phyloP scores from a whole-genome alignment of 345 rosid genomes.

The Hibiscus mutabilis region DNA sequence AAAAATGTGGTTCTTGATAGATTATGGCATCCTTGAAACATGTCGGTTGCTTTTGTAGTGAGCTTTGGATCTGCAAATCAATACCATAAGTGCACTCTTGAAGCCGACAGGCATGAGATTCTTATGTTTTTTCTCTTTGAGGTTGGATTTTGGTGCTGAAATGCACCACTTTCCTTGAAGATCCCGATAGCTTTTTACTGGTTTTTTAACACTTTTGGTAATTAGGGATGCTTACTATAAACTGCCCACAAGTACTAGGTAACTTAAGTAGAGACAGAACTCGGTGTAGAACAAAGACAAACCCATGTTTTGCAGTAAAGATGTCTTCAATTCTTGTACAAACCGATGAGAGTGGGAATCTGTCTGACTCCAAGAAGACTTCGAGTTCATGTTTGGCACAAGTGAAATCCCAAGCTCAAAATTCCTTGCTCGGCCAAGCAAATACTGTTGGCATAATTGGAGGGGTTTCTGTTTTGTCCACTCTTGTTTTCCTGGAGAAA shows the following conservation, averaged over 20 bases:
- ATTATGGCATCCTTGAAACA: not conserved
- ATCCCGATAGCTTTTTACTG: not conserved
- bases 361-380: constrained; percentile 12
- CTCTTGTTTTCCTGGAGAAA: constrained; percentile 45
- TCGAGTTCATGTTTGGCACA: constrained; percentile 9
- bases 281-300: constrained; percentile 12
- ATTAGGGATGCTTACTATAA: constrained; percentile 16
- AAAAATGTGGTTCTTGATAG: not conserved
- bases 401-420: constrained; percentile 2
- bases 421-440: constrained; percentile 15
- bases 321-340: constrained; percentile 19
- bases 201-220: not conserved
- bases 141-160: not conserved
- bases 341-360: constrained; percentile 16
- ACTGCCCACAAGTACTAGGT: constrained; percentile 16
- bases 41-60: not conserved
- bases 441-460: constrained; percentile 44
- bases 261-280: constrained; percentile 11
- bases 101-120: not conserved
- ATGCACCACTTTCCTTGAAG: not conserved
- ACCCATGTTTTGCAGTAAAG: constrained; percentile 10
- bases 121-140: not conserved
- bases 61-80: not conserved
- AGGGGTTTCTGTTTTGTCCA: constrained; percentile 40
- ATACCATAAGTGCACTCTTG: not conserved